Conservation (phyloP, 2,329 filamentous ascomycete species). For the Aspergillus niger region DNA sequence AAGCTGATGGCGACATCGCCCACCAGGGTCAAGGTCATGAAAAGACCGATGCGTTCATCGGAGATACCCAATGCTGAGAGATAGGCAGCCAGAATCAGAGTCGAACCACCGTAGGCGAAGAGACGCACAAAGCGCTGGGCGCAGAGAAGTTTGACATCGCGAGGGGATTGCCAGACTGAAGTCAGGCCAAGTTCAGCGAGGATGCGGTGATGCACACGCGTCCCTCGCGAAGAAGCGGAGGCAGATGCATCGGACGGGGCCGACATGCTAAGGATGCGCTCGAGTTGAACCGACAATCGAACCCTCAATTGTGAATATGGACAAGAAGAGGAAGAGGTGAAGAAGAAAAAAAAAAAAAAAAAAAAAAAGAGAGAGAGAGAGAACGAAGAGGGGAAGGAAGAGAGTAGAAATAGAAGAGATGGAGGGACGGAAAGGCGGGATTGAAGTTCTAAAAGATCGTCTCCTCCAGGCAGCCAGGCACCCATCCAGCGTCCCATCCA, state of each 20-base stretch:
- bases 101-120: slow-evolving; percentile 64
- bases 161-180: slow-evolving; percentile 40
- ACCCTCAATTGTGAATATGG: background rate
- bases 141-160: slow-evolving; percentile 43
- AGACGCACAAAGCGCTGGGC: slow-evolving; percentile 54
- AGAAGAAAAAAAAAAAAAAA: background rate
- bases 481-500: background rate
- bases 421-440: background rate
- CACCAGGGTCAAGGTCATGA: slow-evolving; percentile 65
- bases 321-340: background rate
- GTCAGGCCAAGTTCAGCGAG: slow-evolving; percentile 40
- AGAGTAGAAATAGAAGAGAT: background rate
- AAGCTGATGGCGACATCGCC: slow-evolving; percentile 64
- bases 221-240: background rate
- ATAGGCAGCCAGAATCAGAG: slow-evolving; percentile 64
- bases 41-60: slow-evolving; percentile 62
- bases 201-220: background rate
- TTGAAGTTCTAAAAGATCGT: background rate
- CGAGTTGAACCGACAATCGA: no score
- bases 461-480: background rate
- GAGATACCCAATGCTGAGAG: slow-evolving; percentile 58
- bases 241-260: background rate
- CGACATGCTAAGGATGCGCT: background rate
- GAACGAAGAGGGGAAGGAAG: background rate
- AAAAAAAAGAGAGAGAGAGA: no score